Conservation (phyloP, 768 basidiomycete species). For the Rhizopogon vinicolor region DNA sequence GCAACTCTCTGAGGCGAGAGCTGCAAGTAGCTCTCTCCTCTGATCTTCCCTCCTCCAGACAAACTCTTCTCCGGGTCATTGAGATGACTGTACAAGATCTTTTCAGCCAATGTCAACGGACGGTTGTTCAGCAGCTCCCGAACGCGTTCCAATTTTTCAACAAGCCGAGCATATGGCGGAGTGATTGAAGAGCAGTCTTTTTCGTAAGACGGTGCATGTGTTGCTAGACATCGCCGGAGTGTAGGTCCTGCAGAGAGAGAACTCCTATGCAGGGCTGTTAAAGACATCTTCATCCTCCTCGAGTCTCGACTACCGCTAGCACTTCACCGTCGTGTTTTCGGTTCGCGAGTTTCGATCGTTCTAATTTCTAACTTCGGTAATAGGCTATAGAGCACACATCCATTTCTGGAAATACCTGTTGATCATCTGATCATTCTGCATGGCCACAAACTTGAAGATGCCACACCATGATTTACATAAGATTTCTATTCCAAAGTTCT, state of each 20-base stretch:
- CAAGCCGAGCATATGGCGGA: constrained; percentile 75
- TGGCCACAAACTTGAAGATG: too few relatives aligned
- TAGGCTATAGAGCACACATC: background rate
- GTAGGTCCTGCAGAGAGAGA: constrained; percentile 8
- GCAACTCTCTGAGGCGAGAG: constrained; percentile 91
- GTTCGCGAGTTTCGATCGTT: background rate
- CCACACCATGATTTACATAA: background rate
- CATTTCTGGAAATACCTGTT: background rate
- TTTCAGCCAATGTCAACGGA: constrained; percentile 93
- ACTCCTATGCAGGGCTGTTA: constrained; percentile 15
- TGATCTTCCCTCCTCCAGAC: constrained; percentile 57
- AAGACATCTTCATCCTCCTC: constrained; percentile 15
- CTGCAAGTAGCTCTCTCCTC: constrained; percentile 89
- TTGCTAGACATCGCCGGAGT: constrained; percentile 32
- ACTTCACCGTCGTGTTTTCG: background rate
- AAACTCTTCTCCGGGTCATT: constrained; percentile 72
- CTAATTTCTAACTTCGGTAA: background rate
- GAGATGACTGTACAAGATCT: constrained; percentile 94
- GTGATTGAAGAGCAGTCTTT: constrained; percentile 73
- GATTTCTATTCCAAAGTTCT: background rate
- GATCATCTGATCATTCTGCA: too few relatives aligned
- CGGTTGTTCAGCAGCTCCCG: constrained; percentile 62
- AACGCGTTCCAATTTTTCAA: constrained; percentile 66
- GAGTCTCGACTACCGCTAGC: background rate
- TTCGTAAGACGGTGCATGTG: constrained; percentile 35